A percentile compares a stretch with the other conserved stretches of the same genome.
Evolutionary conservation across 176 grass and related monocot species (phyloP).

Genomic region (Carex myosuroides): DNA sequence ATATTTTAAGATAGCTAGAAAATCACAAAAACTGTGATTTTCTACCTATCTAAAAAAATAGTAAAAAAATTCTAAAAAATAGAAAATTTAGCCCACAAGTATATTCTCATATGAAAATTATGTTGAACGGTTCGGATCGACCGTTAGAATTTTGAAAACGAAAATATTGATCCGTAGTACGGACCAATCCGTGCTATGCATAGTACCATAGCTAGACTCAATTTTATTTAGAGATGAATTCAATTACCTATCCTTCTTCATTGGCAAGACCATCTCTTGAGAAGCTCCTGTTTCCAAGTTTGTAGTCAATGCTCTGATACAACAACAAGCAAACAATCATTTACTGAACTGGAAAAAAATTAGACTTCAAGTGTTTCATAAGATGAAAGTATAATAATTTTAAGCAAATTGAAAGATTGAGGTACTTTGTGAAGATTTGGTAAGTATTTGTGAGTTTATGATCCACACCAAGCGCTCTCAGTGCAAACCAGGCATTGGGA

Average conservation of each 20-base stretch:
- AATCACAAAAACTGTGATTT: no score
- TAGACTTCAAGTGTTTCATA: neutral
- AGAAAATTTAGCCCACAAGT: no score
- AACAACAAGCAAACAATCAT: neutral
- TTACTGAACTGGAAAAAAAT: neutral
- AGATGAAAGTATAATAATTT: neutral
- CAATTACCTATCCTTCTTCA: slow-evolving; percentile 8
- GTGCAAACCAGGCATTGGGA: slow-evolving; percentile 31
- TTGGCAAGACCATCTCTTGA: neutral
- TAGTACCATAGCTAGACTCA: no score
- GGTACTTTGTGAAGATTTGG: slow-evolving; percentile 10
- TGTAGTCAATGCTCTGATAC: neutral
- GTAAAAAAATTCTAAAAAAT: no score
- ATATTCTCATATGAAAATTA: no score
- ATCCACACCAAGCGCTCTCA: slow-evolving; percentile 25
- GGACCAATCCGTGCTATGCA: no score
- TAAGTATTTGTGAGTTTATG: slow-evolving; percentile 1
- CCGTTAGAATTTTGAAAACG: no score
- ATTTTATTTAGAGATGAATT: neutral
- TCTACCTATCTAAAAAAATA: no score
- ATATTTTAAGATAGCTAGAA: no score
- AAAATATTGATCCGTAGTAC: no score
- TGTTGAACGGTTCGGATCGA: no score
- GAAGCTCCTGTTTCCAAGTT: slow-evolving; percentile 18
- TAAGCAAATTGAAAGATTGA: neutral